Percentiles rank a stretch among this genome's conserved stretches.
These are phyloP conservation scores for Claviceps paspali DNA, from an alignment of 2,329 filamentous ascomycete species.

Conservation along the genomic window DNA sequence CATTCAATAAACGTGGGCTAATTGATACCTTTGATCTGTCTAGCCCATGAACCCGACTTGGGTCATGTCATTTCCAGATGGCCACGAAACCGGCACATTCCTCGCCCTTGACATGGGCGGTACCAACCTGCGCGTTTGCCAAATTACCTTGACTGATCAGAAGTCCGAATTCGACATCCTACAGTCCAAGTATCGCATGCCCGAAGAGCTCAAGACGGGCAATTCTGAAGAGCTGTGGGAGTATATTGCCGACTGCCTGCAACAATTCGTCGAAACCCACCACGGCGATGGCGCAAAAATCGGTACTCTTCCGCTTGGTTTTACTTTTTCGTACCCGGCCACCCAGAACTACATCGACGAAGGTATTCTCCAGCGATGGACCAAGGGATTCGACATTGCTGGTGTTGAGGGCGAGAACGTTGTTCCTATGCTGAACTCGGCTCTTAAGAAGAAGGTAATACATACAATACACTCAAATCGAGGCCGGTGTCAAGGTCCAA, in stretches of 20 bases:
- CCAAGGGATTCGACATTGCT: conserved; percentile 89
- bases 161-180: conserved; percentile 88
- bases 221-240: conserved; percentile 80
- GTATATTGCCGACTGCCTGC: conserved; percentile 82
- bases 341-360: conserved; percentile 90
- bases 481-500: not conserved
- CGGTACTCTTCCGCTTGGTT: conserved; percentile 63
- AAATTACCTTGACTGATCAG: conserved; percentile 75
- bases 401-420: conserved; percentile 86
- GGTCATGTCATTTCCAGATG: conserved; percentile 82
- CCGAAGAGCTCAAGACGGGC: conserved; percentile 79
- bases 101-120: conserved; percentile 91
- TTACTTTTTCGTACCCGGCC: conserved; percentile 92
- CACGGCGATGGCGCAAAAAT: conserved; percentile 51
- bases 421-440: conserved; percentile 72
- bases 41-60: conserved; percentile 97
- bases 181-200: conserved; percentile 92
- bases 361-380: conserved; percentile 87
- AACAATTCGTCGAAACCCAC: conserved; percentile 80
- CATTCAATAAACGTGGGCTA: no score
- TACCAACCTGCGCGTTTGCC: conserved; percentile 88
- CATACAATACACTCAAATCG: no score
- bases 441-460: conserved; percentile 44
- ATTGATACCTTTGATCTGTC: no score
- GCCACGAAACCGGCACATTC: conserved; percentile 74